Evolutionary conservation across 139 green algal genomes (phyloP), one percentile per base, ranked within the genome.

Genomic region (Picochlorum sp.): DNA sequence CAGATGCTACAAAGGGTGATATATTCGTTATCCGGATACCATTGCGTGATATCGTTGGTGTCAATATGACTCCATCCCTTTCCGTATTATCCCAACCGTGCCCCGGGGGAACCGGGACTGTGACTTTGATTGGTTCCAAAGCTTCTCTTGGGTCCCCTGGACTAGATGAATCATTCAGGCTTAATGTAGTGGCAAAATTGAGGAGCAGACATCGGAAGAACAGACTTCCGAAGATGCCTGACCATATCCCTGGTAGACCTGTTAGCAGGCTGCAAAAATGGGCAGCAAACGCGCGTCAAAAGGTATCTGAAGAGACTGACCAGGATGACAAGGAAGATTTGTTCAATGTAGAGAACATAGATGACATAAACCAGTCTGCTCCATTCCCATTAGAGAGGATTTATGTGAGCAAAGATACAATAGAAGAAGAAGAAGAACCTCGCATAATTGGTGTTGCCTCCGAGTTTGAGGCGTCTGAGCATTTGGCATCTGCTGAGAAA

Each of bases 221-320:
- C 35, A 45, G 49, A 26, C 49, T 40, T 24, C 39, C 39, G 20
- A 47, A n/a, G 39, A 47, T 47, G 20, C 39, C 64, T 1, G 43
- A 62, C 45, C 65, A 73, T 29, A n/a, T 73, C 16, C 65, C 65
- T 8, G 65, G 65, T 14, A 57, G 65, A 50, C 65, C 65, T 10
- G 65, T 73, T 18, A 50, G 40, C 30, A 61, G 65, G 20, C 36
- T 73, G 35, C 50, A 57, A 22, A 51, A 57, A 16, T 67, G 59
- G 57, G 65, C 58, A 1, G 65, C 65, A 18, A 55, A 44, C 52
- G 36, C 63, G 1, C 30, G 45, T 12, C 39, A 47, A n/a, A 47
- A 20, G 12, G 39, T n/a, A 16, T n/a, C 39, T 8, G 20, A 8
- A n/a, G 39, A n/a, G 8, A n/a, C n/a, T n/a, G 39, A 47, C 10